Conservation (phyloP, 192 early-diverging fungal species). For the Backusella tarrabulga region DNA sequence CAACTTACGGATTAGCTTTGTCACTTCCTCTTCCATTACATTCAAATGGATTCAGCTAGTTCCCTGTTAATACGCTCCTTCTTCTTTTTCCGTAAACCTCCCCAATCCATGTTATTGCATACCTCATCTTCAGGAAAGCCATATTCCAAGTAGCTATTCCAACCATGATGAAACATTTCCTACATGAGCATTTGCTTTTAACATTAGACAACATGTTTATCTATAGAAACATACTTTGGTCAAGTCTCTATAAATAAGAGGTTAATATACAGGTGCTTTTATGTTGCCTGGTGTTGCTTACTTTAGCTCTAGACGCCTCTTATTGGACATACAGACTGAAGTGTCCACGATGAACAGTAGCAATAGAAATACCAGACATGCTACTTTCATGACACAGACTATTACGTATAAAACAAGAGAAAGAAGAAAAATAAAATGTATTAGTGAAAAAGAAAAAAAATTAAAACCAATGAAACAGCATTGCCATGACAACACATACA, state of each 20-base stretch:
- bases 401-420: background rate
- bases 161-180: constrained; percentile 80
- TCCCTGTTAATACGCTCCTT: background rate
- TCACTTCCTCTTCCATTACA: constrained; percentile 80
- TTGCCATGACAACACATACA: background rate
- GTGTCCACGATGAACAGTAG: background rate
- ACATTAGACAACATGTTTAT: background rate
- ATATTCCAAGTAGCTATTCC: constrained; percentile 73
- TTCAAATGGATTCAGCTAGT: constrained; percentile 73
- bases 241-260: constrained; percentile 4
- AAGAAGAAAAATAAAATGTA: background rate
- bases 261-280: background rate
- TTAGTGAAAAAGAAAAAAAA: background rate
- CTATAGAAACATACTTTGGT: constrained; percentile 12
- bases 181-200: constrained; percentile 7
- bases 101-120: background rate
- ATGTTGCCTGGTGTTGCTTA: background rate
- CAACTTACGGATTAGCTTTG: constrained; percentile 52
- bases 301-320: constrained; percentile 17
- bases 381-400: background rate
- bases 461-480: background rate
- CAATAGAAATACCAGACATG: background rate
- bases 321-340: constrained; percentile 9
- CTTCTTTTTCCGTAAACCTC: background rate
- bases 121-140: constrained; percentile 90